Conservation (phyloP, 2,329 filamentous ascomycete species). For the Alternaria sp. region DNA sequence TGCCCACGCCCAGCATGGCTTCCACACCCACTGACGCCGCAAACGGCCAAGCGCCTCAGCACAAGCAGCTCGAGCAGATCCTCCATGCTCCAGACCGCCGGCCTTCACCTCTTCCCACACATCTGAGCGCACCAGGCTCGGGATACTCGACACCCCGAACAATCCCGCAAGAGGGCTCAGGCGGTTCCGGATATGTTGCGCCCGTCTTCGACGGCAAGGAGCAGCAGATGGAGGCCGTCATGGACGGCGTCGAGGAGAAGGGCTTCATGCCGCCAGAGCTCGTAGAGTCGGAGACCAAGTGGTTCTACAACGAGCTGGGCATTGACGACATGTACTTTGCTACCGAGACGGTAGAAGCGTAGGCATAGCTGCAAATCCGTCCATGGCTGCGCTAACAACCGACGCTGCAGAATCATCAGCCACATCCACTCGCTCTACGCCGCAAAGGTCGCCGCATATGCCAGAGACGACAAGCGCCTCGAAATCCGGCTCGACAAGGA, state of each 20-base stretch:
- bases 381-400: slow-evolving; percentile 26
- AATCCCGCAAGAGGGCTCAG: slow-evolving; percentile 81
- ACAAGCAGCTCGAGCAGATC: slow-evolving; percentile 67
- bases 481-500: slow-evolving; percentile 98
- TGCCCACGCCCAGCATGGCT: slow-evolving; percentile 37
- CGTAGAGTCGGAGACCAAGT: slow-evolving; percentile 84
- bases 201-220: slow-evolving; percentile 93
- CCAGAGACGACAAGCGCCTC: slow-evolving; percentile 89
- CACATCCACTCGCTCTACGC: slow-evolving; percentile 97
- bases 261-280: slow-evolving; percentile 87
- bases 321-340: slow-evolving; percentile 99
- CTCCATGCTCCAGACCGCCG: slow-evolving; percentile 66
- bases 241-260: slow-evolving; percentile 77
- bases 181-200: slow-evolving; percentile 87
- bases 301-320: slow-evolving; percentile 98
- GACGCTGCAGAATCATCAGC: slow-evolving; percentile 71
- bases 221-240: slow-evolving; percentile 87
- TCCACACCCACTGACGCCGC: slow-evolving; percentile 46
- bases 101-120: slow-evolving; percentile 87
- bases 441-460: slow-evolving; percentile 92
- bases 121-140: slow-evolving; percentile 74
- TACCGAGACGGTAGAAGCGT: slow-evolving; percentile 81
- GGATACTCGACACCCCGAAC: slow-evolving; percentile 68
- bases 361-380: slow-evolving; percentile 23
- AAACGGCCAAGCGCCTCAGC: slow-evolving; percentile 47